Evolutionary conservation across 768 basidiomycete species (phyloP).

Genomic region (Aureoboletus auriporus): DNA sequence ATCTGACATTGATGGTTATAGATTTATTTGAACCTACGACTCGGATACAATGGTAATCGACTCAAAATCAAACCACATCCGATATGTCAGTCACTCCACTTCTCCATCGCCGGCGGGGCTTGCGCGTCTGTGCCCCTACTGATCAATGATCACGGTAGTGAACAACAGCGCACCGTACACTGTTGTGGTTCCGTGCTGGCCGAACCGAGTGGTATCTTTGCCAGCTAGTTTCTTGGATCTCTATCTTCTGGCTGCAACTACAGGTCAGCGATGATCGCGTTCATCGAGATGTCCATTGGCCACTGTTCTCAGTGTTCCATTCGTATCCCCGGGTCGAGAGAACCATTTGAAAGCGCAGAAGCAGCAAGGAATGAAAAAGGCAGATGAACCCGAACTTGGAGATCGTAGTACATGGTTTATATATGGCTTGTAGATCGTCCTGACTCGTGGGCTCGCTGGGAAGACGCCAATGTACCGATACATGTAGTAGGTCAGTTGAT

Average conservation of each 20-base stretch:
- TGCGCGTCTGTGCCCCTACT: conserved; percentile 12
- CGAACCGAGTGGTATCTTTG: conserved; percentile 55
- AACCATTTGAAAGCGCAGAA: conserved; percentile 42
- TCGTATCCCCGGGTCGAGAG: conserved; percentile 38
- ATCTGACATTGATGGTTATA: too few species aligned
- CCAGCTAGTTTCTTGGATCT: conserved; percentile 53
- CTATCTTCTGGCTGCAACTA: conserved; percentile 50
- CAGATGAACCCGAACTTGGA: conserved; percentile 41
- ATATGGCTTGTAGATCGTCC: conserved; percentile 38
- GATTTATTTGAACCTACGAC: too few species aligned
- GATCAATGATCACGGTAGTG: conserved; percentile 45
- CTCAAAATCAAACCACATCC: too few species aligned
- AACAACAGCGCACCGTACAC: conserved; percentile 58
- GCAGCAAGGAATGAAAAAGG: conserved; percentile 28
- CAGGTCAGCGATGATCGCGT: conserved; percentile 38
- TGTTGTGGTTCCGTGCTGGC: conserved; percentile 50
- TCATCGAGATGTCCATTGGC: conserved; percentile 34
- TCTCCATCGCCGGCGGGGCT: too few species aligned
- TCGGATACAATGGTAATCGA: too few species aligned
- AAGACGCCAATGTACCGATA: too few species aligned
- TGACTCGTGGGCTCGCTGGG: too few species aligned
- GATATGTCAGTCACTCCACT: too few species aligned
- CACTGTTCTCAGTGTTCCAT: conserved; percentile 35
- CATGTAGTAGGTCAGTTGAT: too few species aligned
- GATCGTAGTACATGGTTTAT: conserved; percentile 55